These are phyloP conservation scores for Citrus inodora DNA, from an alignment of 345 rosid genomes.

Conservation along the genomic window DNA sequence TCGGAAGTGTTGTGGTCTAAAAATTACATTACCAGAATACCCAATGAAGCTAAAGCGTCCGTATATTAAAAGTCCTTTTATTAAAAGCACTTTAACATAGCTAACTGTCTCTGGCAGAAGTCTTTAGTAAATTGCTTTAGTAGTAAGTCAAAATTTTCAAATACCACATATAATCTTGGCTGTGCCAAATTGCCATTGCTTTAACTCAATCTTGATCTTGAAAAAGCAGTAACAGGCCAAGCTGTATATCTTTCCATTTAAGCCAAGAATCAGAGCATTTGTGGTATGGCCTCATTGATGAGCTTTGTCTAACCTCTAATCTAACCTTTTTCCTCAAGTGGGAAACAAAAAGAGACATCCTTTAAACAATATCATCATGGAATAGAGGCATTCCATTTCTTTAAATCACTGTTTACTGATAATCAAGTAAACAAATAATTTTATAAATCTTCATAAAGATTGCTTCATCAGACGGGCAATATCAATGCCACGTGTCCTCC, in stretches of 20 bases:
- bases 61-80: not conserved
- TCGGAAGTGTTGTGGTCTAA: too few species aligned
- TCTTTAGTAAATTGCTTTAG: not conserved
- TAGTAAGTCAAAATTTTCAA: too few species aligned
- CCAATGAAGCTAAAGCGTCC: not conserved
- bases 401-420: slow-evolving; percentile 8
- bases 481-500: not conserved
- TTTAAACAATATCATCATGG: slow-evolving; percentile 18
- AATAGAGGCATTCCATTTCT: not conserved
- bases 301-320: slow-evolving; percentile 20
- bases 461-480: slow-evolving; percentile 7
- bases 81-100: not conserved
- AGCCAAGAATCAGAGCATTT: slow-evolving; percentile 37
- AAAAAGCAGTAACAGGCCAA: slow-evolving; percentile 27
- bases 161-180: not conserved
- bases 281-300: slow-evolving; percentile 18
- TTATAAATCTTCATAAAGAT: slow-evolving; percentile 1
- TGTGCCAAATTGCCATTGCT: slow-evolving; percentile 3
- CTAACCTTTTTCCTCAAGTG: slow-evolving; percentile 17
- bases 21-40: too few species aligned
- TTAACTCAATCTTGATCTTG: slow-evolving; percentile 19
- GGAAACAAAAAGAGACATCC: slow-evolving; percentile 26
- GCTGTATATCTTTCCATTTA: slow-evolving; percentile 39
- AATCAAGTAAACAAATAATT: slow-evolving; percentile 7
- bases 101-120: not conserved